phyloP scores from a whole-genome alignment of 768 basidiomycete genomes.

The Auriscalpium vulgare region DNA sequence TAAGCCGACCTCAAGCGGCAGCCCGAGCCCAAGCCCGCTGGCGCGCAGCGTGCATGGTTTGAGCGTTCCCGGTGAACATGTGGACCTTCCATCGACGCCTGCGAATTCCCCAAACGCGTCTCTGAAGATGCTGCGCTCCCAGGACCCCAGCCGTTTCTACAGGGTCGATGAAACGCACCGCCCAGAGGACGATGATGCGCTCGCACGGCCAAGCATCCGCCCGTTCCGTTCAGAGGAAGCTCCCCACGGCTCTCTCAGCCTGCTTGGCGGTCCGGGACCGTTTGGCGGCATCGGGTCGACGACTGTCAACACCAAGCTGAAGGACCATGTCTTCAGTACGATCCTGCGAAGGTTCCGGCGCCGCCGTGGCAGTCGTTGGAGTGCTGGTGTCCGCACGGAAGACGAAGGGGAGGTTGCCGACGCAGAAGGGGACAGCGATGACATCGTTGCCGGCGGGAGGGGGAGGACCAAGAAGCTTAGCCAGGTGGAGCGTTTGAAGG shows the following conservation, averaged over 20 bases:
- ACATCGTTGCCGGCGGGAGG: slow-evolving; percentile 16
- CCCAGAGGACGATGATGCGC: slow-evolving; percentile 24
- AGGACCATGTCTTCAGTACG: slow-evolving; percentile 92
- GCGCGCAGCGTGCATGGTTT: slow-evolving; percentile 26
- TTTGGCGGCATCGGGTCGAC: slow-evolving; percentile 92
- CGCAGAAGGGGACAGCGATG: slow-evolving; percentile 32
- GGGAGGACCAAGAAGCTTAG: slow-evolving; percentile 34
- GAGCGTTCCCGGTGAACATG: slow-evolving; percentile 28
- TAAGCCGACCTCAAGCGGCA: slow-evolving; percentile 12
- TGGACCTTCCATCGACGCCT: slow-evolving; percentile 38
- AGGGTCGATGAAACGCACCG: neutral
- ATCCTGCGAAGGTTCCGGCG: slow-evolving; percentile 70
- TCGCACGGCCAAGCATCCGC: slow-evolving; percentile 30
- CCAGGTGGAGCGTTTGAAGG: slow-evolving; percentile 31
- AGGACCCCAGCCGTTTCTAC: slow-evolving; percentile 4
- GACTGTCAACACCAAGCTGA: slow-evolving; percentile 86
- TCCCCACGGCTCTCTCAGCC: neutral
- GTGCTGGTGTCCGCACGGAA: slow-evolving; percentile 32
- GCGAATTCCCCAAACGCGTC: slow-evolving; percentile 35
- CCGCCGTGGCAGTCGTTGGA: slow-evolving; percentile 28
- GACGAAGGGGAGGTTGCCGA: slow-evolving; percentile 47
- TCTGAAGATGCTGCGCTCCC: neutral
- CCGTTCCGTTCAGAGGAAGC: slow-evolving; percentile 21
- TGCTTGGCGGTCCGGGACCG: slow-evolving; percentile 31
- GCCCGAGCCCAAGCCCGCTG: slow-evolving; percentile 32